Evolutionary conservation across 192 early-diverging fungal species (phyloP), one percentile per base, ranked within the genome.

Genomic region (Umbelopsis sp.): DNA sequence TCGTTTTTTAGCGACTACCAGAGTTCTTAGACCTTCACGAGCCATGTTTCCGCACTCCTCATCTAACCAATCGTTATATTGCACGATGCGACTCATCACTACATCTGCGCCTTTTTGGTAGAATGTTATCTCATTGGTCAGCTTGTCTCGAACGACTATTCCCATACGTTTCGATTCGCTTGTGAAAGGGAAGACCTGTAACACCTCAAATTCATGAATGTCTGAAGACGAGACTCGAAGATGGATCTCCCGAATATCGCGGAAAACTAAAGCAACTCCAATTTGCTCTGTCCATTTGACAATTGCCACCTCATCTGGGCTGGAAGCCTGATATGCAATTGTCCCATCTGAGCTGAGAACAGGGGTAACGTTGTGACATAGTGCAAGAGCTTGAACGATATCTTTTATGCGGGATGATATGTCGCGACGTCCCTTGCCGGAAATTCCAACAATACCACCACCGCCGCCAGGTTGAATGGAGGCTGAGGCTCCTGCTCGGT

Each of bases 141-240:
- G 64, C 49, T 78, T 69, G 50, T 95, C 91, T 15, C 84, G 79
- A 30, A 97, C 85, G 44, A 98, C 85, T 46, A 98, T 94, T 55
- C 97, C 97, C 97, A 98, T 98, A 49, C 97, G 89, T 80, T 98
- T 98, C 11, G 91, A 91, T 78, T 98, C 95, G 80, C 91, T 93
- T n/a, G 95, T 98, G 75, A 98, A 98, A n/a, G 97, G 97, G 69
- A 98, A 98, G 10, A 94, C 86, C n/a, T 96, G 90, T 13, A 98
- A 81, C 2, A 98, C 88, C 25, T 90, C 84, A 78, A 87, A 98
- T 23, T 88, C 82, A 45, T 92, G 74, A 37, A 74, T 65, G 5
- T 85, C 79, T 18, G 83, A 69, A 0, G 83, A 78, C 20, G 76
- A 79, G 25, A 90, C 82, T 33, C 86, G 84, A 46, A 93, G 67